Evolutionary conservation across 495 filamentous ascomycete species (phyloP), one percentile per base, ranked within the genome.

Genomic region (Penicillium paxilli): DNA sequence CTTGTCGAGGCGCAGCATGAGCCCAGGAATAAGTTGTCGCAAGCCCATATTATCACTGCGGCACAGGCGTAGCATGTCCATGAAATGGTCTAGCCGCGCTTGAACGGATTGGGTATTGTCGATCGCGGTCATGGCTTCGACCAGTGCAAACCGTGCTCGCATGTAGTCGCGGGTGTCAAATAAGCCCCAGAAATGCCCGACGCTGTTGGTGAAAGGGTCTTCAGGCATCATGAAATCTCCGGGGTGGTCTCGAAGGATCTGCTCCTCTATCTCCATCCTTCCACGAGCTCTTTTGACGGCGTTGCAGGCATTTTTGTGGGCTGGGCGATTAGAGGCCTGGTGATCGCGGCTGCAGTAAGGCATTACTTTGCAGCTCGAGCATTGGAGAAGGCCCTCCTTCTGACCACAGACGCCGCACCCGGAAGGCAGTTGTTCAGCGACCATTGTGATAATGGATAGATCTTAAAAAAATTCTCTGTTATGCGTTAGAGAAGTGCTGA

Each of bases 321-420:
- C 40, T 6, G 60, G 41, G 22, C 69, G 54, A 51, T 84, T 45
- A 7, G 59, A 35, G 22, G 44, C 41, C 55, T 82, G 77, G 57
- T 82, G 79, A 7, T 67, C 72, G 12, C 55, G 52, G 47, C 65
- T 58, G 55, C 81, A 83, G 58, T 84, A 84, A 16, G 52, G 45
- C 23, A 73, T 57, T 5, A 72, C 67, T 51, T 70, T 71, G 58
- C 81, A 84, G 30, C 55, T 67, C 22, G 59, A 46, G 54, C 79
- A 83, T 16, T 62, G 64, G 7, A 47, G 37, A 9, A 69, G 58
- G n/a, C n/a, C n/a, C n/a, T n/a, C n/a, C n/a, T n/a, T n/a, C n/a
- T n/a, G n/a, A n/a, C n/a, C n/a, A n/a, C n/a, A n/a, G n/a, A n/a
- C n/a, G n/a, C n/a, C n/a, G n/a, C n/a, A n/a, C n/a, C n/a, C n/a